Percentiles rank a stretch among this genome's conserved stretches.
phyloP scores from a whole-genome alignment of 257 asterid species.

The Solanum acaule region DNA sequence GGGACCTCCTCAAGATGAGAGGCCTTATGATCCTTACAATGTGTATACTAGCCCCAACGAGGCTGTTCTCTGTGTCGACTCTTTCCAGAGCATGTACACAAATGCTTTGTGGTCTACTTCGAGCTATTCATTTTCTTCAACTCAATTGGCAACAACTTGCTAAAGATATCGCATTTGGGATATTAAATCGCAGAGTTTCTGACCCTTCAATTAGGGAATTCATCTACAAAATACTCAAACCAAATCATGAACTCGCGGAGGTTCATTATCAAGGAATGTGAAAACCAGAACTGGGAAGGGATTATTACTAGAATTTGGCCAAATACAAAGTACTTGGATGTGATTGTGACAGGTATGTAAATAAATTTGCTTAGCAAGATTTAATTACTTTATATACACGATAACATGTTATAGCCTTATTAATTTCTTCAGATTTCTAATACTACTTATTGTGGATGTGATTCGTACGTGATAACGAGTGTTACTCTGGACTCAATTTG shows the following conservation, averaged over 20 bases:
- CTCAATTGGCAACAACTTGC: conserved; percentile 54
- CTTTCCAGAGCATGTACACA: conserved; percentile 76
- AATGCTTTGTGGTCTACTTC: conserved; percentile 67
- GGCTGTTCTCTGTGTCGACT: conserved; percentile 55
- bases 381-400: neutral
- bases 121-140: conserved; percentile 63
- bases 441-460: no score
- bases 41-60: conserved; percentile 74
- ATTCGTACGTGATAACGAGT: conserved; percentile 55
- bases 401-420: neutral
- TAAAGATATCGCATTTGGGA: conserved; percentile 45
- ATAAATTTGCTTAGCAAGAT: neutral
- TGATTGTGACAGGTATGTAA: neutral
- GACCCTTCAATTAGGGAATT: conserved; percentile 25
- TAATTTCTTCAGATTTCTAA: neutral
- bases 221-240: conserved; percentile 25
- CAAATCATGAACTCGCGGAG: conserved; percentile 32
- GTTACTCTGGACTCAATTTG: conserved; percentile 64
- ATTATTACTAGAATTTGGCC: conserved; percentile 84
- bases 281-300: conserved; percentile 47
- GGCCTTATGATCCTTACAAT: conserved; percentile 51
- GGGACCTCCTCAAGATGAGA: conserved; percentile 58
- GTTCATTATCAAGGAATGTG: conserved; percentile 33
- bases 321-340: conserved; percentile 47
- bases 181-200: conserved; percentile 28